phyloP scores from a whole-genome alignment of 106 monocot genomes.

The Dioscorea dumetorum region DNA sequence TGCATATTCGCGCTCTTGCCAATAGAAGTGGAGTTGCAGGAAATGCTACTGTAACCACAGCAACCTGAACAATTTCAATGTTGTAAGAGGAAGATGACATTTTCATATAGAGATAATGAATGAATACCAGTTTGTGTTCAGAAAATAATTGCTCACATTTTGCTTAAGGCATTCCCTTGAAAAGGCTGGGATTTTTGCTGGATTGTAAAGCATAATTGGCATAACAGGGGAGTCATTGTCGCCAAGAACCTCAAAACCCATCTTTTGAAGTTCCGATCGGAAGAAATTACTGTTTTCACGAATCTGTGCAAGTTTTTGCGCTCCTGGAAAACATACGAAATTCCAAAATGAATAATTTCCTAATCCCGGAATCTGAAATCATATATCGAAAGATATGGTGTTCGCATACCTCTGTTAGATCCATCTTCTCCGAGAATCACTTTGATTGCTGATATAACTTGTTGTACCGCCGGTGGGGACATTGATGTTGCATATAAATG shows the following conservation, averaged over 20 bases:
- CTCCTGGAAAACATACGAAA: conserved; percentile 33
- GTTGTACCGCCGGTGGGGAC: conserved; percentile 78
- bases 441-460: conserved; percentile 75
- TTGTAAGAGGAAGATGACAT: background rate
- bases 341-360: no score
- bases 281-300: conserved; percentile 89
- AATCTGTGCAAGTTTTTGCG: conserved; percentile 63
- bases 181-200: conserved; percentile 77
- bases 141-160: conserved; percentile 33
- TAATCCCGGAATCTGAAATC: background rate
- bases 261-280: conserved; percentile 69
- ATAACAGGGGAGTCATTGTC: conserved; percentile 79
- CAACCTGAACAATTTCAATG: conserved; percentile 36
- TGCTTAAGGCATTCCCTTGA: conserved; percentile 71
- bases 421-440: conserved; percentile 83
- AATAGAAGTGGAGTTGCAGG: conserved; percentile 80
- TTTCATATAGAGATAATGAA: background rate
- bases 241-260: conserved; percentile 85
- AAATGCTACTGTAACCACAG: conserved; percentile 72
- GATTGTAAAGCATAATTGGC: conserved; percentile 91
- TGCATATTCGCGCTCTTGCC: conserved; percentile 74
- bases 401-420: conserved; percentile 47
- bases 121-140: background rate
- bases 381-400: background rate
- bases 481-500: conserved; percentile 87